phyloP scores from a whole-genome alignment of 805 yeast genomes.

The Pichia rugopelliculosa region DNA sequence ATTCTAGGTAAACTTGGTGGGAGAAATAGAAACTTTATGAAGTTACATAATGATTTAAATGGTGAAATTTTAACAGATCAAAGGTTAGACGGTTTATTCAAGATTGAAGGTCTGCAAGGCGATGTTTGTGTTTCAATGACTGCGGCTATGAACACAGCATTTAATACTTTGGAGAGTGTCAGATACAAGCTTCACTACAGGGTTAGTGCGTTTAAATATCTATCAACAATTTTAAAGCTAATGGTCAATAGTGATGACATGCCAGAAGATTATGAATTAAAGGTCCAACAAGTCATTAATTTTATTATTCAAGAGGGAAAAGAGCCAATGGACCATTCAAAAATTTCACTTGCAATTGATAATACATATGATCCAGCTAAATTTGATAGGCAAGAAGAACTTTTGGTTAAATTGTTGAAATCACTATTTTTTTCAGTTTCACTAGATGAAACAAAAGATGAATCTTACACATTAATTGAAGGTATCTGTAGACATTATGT shows the following conservation, averaged over 20 bases:
- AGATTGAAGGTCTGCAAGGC: constrained; percentile 57
- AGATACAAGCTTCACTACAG: constrained; percentile 59
- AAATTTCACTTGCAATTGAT: constrained; percentile 29
- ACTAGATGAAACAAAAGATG: constrained; percentile 60
- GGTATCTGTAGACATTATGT: constrained; percentile 75
- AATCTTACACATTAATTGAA: constrained; percentile 54
- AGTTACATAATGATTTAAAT: constrained; percentile 62
- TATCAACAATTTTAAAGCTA: constrained; percentile 58
- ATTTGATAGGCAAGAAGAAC: constrained; percentile 54
- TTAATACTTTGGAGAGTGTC: constrained; percentile 65
- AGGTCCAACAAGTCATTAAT: constrained; percentile 44
- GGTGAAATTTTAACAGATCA: constrained; percentile 49
- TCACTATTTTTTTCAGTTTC: constrained; percentile 71
- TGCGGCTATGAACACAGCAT: constrained; percentile 75
- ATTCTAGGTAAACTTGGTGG: constrained; percentile 96
- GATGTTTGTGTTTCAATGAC: constrained; percentile 71
- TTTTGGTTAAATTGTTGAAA: constrained; percentile 58
- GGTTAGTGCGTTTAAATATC: constrained; percentile 67
- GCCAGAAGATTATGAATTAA: constrained; percentile 36
- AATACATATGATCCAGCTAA: constrained; percentile 40
- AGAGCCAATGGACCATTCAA: constrained; percentile 16
- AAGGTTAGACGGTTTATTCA: constrained; percentile 60
- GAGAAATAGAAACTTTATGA: constrained; percentile 78
- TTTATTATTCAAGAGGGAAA: constrained; percentile 31
- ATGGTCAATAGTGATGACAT: constrained; percentile 52